Conservation (phyloP, 106 monocot species). For the Dioscorea alata region DNA sequence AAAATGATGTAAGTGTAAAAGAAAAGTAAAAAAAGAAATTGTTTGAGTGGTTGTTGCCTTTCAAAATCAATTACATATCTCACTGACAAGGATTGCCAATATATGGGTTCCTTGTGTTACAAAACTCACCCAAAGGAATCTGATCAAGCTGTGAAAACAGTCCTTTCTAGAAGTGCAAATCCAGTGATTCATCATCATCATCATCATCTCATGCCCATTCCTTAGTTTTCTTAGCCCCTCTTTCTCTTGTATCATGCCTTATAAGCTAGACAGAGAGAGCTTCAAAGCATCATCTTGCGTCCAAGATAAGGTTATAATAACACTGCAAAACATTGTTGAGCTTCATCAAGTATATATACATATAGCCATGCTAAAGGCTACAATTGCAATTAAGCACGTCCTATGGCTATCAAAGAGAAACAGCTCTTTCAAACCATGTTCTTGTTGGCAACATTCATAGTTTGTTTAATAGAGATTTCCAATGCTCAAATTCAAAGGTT, state of each 20-base stretch:
- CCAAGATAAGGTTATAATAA: slow-evolving; percentile 10
- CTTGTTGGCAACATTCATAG: not conserved
- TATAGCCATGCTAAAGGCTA: not conserved
- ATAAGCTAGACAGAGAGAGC: slow-evolving; percentile 4
- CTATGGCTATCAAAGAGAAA: slow-evolving; percentile 3
- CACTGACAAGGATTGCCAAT: too few relatives aligned
- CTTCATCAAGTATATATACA: not conserved
- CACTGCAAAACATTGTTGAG: not conserved
- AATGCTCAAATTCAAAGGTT: slow-evolving; percentile 1
- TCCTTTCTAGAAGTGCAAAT: too few relatives aligned
- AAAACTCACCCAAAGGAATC: too few relatives aligned
- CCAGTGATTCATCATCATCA: too few relatives aligned
- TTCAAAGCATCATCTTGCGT: slow-evolving; percentile 31
- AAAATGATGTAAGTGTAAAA: too few relatives aligned
- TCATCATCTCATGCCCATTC: too few relatives aligned
- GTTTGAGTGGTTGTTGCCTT: too few relatives aligned
- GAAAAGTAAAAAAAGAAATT: too few relatives aligned
- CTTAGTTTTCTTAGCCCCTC: not conserved
- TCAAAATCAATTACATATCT: too few relatives aligned
- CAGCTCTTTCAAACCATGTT: slow-evolving; percentile 9
- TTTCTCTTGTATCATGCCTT: not conserved
- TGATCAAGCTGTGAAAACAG: too few relatives aligned
- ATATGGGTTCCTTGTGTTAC: too few relatives aligned
- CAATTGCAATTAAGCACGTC: too few relatives aligned
- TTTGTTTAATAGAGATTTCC: not conserved